Base-by-base conservation (phyloP, 1,284 basidiomycete genomes). In the Thelephora terrestris region DNA sequence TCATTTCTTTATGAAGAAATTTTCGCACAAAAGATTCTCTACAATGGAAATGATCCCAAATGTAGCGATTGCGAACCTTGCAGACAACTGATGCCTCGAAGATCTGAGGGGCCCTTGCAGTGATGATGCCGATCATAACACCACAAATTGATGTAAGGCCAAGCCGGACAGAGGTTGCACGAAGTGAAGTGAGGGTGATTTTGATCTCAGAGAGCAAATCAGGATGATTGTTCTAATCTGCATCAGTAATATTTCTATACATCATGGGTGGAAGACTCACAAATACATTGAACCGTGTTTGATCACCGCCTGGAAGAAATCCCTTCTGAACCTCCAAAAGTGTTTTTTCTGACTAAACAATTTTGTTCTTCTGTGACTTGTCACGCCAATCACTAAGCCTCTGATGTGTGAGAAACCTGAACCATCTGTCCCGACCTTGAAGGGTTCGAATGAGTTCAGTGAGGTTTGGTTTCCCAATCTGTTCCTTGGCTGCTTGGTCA, bases 311-410 rank as follows among this genome's bases (percentile, higher is more conserved):
- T 12, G 46, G 38, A 50, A 35, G 12, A 12, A 32, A 32, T 14
- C 29, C 29, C 29, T 32, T 32, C 14, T 32, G 29, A 14, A 32
- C 29, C 3, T 32, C 29, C 3, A 6, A 12, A 32, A 32, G 29
- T 10, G 29, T 32, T 32, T 40, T 25, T n/a, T 36, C n/a, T 36
- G 23, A 38, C 50, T 47, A 51, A 14, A 23, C 35, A 35, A 39
- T 25, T 10, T 18, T 18, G n/a, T 37, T 29, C 7, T 20, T 10
- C 20, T 25, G 29, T 2, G 25, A 14, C 5, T 18, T 17, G 34
- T 51, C 47, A 3, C 38, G 24, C 47, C 40, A 48, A 7, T 36
- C 39, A 18, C n/a, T 25, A 23, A 51, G 37, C 3, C 27, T 17
- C 36, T 47, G 44, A n/a, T 34, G 32, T 10, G 17, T 14, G 16